Conservation (phyloP, 2,329 filamentous ascomycete species). For the Emergomyces orientalis region DNA sequence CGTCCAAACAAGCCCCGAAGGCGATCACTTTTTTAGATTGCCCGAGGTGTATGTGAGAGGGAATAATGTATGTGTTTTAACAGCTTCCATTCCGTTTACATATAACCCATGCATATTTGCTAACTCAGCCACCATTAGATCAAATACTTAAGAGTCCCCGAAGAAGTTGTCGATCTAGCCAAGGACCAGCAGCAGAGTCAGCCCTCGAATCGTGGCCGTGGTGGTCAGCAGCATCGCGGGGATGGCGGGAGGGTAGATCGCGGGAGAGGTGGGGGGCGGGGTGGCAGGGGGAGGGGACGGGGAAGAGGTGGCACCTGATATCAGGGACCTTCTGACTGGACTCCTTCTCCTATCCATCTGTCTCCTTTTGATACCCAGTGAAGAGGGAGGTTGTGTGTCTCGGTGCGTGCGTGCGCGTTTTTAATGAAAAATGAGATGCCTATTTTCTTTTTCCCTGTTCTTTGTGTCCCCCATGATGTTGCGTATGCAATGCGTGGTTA, state of each 20-base stretch:
- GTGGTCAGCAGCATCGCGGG: conserved; percentile 25
- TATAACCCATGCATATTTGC: not conserved
- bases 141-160: conserved; percentile 92
- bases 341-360: not conserved
- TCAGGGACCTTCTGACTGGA: not conserved
- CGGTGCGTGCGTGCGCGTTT: not conserved
- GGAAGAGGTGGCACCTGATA: conserved; percentile 30
- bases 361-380: conserved; percentile 1
- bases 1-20: conserved; percentile 89
- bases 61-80: conserved; percentile 65
- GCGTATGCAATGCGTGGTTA: not conserved
- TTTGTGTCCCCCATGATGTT: not conserved
- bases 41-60: conserved; percentile 94
- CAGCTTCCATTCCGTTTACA: not conserved
- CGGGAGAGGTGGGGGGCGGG: conserved; percentile 34
- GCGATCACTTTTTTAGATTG: conserved; percentile 84
- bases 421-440: not conserved
- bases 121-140: conserved; percentile 51
- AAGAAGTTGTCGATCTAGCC: conserved; percentile 90
- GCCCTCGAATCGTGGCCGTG: conserved; percentile 35
- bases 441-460: not conserved
- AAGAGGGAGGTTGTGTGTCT: not conserved
- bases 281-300: conserved; percentile 37
- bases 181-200: conserved; percentile 83
- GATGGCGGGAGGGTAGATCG: conserved; percentile 33